Base-by-base conservation (phyloP, 768 basidiomycete species). In the Xerocomellus intermedius region DNA sequence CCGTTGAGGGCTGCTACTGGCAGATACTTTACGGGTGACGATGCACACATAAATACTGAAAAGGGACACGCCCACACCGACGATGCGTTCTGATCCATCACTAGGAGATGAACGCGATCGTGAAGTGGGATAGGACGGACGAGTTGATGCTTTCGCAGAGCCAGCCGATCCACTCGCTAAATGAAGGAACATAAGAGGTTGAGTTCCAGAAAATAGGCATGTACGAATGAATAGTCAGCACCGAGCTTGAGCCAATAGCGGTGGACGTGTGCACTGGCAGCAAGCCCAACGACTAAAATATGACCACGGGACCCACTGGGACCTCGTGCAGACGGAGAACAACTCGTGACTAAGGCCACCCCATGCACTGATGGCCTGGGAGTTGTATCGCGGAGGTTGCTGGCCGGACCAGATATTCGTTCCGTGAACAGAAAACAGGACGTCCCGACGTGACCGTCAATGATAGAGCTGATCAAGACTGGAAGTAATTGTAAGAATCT, bases 401-500 rank as follows among this genome's bases (percentile, higher is more conserved):
- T 70, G 69, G 0, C 69, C 68, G 0, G 70, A 68, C 69, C 70
- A 70, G 30, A 69, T 64, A 44, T 64, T 65, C 26, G 84, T 82
- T 36, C 83, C 82, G 59, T 85, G 73, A 0, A 81, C 76, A 5
- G 77, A 79, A 24, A 84, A 67, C 4, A 86, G 66, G 26, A 82
- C 79, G 0, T 76, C 74, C 0, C 75, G 73, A 46, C n/a, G n/a
- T 84, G 79, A 38, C 67, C 74, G 48, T 74, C 72, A 62, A 86
- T 75, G 55, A 86, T 81, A 2, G 76, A 75, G 57, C 81, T 83
- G 83, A 84, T 83, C 49, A 86, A 61, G 42, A 84, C 78, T 71
- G 75, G 63, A 75, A 48, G n/a, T n/a, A n/a, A n/a, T n/a, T n/a
- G n/a, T n/a, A n/a, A n/a, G n/a, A 53, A 13, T 19, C 6, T 19